Evolutionary conservation across 306 rosid species (phyloP).

Genomic region (Acacia confusa): DNA sequence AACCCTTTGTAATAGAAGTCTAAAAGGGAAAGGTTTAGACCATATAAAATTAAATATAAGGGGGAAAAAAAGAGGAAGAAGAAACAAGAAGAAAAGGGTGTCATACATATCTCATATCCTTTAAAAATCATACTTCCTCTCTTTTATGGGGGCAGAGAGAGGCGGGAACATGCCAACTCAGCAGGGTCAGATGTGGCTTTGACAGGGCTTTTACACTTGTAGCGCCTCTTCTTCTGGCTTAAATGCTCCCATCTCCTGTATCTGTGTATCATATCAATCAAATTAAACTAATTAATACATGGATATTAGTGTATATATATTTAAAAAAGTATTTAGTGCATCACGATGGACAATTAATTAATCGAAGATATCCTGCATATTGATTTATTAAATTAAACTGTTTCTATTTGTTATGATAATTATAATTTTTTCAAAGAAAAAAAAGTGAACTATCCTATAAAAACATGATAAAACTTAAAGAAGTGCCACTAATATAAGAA

Average conservation of each 20-base stretch:
- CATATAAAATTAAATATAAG: no score
- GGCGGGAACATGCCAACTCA: background rate
- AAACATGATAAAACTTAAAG: background rate
- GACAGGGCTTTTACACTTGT: background rate
- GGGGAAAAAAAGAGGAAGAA: no score
- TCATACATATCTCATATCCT: background rate
- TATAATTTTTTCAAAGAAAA: background rate
- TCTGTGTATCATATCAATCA: background rate
- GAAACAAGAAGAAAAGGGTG: background rate
- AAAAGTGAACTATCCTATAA: background rate
- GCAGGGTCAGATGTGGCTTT: background rate
- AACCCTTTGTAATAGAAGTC: rapidly evolving
- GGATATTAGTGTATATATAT: background rate
- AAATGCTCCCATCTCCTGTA: background rate
- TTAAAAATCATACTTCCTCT: background rate
- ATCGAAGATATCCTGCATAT: background rate
- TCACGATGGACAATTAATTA: background rate
- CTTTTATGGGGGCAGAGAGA: background rate
- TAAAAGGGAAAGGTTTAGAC: no score
- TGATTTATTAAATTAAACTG: background rate
- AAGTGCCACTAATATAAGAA: no score
- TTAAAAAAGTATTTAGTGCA: background rate
- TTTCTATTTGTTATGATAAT: background rate
- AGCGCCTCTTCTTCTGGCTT: background rate
- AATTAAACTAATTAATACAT: background rate